Evolutionary conservation across 1,284 basidiomycete species (phyloP).

Genomic region (Papiliotrema terrestris): DNA sequence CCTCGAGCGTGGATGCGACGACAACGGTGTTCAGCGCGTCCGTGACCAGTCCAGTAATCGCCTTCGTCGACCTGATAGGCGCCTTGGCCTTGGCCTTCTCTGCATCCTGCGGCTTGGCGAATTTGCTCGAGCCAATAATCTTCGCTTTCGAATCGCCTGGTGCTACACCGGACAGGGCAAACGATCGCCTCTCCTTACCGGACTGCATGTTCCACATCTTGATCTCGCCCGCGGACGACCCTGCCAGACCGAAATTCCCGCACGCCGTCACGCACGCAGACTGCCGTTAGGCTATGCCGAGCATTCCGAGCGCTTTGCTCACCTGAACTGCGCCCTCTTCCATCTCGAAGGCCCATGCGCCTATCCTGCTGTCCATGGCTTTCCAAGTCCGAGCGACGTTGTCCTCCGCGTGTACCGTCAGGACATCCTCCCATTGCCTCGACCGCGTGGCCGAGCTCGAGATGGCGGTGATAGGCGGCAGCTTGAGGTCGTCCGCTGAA

Average conservation of each 20-base stretch:
- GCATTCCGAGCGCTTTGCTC: not conserved
- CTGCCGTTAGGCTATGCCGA: constrained; percentile 48
- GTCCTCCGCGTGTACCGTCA: constrained; percentile 83
- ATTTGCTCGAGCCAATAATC: constrained; percentile 32
- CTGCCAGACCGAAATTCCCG: constrained; percentile 89
- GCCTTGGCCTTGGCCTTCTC: constrained; percentile 37
- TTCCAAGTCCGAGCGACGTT: constrained; percentile 79
- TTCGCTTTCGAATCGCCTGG: constrained; percentile 56
- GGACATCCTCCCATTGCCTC: constrained; percentile 96
- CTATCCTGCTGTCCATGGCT: constrained; percentile 74
- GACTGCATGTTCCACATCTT: constrained; percentile 96
- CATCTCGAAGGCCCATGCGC: constrained; percentile 58
- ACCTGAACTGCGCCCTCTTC: constrained; percentile 48
- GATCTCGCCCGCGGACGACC: constrained; percentile 73
- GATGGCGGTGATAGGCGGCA: constrained; percentile 70
- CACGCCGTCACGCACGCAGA: constrained; percentile 89
- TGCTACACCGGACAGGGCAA: constrained; percentile 57
- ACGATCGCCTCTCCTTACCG: constrained; percentile 77
- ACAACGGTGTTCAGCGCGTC: constrained; percentile 81
- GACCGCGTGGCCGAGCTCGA: constrained; percentile 75
- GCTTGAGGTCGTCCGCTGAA: constrained; percentile 74
- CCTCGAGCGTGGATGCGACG: constrained; percentile 81
- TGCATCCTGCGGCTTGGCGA: constrained; percentile 48
- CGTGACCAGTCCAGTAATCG: constrained; percentile 76
- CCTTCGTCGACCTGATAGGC: constrained; percentile 48